phyloP scores from a whole-genome alignment of 225 moss, liverwort and hornwort genomes.

The Antitrichia curtipendula region DNA sequence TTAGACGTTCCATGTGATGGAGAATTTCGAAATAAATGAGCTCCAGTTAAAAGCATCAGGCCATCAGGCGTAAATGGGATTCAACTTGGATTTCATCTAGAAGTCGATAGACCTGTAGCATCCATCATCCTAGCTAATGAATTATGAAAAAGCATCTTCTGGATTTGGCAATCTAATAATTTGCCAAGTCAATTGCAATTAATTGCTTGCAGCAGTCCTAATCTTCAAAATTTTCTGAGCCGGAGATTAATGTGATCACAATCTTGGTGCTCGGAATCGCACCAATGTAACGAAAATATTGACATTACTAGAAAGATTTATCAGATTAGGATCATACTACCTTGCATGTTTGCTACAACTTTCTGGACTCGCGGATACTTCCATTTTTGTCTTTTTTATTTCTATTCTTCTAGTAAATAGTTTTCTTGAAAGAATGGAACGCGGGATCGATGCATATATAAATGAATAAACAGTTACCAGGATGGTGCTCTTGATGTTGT shows the following conservation, averaged over 20 bases:
- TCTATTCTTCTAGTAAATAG: neutral
- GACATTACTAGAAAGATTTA: no score
- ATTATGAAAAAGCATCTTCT: neutral
- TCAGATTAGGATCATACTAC: no score
- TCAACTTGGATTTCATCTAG: neutral
- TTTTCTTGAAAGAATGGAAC: neutral
- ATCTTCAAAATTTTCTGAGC: no score
- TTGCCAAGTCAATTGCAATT: no score
- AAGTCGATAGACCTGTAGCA: neutral
- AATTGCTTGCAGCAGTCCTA: neutral
- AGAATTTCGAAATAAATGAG: no score
- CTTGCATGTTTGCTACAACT: neutral
- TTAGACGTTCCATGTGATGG: no score
- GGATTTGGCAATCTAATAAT: neutral
- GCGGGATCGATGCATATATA: neutral
- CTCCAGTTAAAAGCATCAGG: neutral
- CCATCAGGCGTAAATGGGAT: neutral
- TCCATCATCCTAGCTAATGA: neutral
- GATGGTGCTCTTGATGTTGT: slow-evolving; percentile 6
- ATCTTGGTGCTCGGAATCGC: no score
- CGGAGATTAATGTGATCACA: no score
- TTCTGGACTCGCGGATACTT: neutral
- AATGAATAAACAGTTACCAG: neutral
- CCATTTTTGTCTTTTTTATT: neutral
- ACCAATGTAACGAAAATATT: no score